Percentiles rank a stretch among this genome's conserved stretches.
These are phyloP conservation scores for Xylaria flabelliformis DNA, from an alignment of 495 filamentous ascomycete genomes.

Conservation along the genomic window DNA sequence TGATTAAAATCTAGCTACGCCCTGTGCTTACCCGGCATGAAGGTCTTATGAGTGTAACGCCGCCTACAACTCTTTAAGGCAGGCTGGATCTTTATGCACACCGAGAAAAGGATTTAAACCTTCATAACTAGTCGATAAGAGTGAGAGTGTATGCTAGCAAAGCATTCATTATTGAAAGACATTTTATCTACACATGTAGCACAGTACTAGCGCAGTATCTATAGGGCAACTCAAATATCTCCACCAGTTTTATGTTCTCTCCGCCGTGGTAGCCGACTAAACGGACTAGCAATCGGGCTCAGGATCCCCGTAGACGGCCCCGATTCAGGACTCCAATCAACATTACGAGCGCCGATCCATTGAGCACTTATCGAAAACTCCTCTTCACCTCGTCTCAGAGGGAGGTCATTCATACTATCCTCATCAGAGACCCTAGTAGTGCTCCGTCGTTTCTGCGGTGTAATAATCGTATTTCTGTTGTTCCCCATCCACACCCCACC, in stretches of 20 bases:
- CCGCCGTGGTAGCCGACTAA: constrained; percentile 31
- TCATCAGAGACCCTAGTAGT: background rate
- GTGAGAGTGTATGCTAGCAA: background rate
- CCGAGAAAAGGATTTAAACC: background rate
- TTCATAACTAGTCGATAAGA: background rate
- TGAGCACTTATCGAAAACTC: constrained; percentile 28
- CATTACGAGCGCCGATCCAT: constrained; percentile 33
- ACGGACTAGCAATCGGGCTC: constrained; percentile 38
- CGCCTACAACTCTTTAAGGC: background rate
- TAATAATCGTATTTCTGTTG: background rate
- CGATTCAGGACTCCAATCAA: constrained; percentile 31
- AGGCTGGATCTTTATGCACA: background rate
- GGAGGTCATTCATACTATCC: constrained; percentile 24
- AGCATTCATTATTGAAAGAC: background rate
- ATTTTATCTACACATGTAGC: background rate
- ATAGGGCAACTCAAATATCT: constrained; percentile 15
- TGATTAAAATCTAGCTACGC: constrained; percentile 1
- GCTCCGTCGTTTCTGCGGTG: background rate
- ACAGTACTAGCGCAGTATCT: background rate
- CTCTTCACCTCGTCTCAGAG: constrained; percentile 30
- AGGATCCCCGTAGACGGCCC: constrained; percentile 36
- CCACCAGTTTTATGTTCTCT: constrained; percentile 32
- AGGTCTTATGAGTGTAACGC: too few species aligned
- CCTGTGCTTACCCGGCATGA: too few species aligned
- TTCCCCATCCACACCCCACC: constrained; percentile 42